Evolutionary conservation across 768 basidiomycete species (phyloP).

Genomic region (Lactarius pseudohatsudake): DNA sequence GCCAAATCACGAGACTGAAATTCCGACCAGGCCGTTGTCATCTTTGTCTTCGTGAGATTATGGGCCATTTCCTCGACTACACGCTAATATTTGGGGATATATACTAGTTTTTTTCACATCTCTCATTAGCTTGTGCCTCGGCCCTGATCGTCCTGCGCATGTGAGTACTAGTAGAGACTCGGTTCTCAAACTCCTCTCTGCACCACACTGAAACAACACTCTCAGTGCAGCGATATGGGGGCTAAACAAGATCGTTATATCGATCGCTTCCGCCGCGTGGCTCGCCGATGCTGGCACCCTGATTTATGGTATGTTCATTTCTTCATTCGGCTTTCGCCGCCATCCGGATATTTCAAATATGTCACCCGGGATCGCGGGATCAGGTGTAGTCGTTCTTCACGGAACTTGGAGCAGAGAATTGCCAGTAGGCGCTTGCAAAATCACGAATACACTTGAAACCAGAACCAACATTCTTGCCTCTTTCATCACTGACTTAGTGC

Average conservation of each 20-base stretch:
- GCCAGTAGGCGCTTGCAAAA: neutral
- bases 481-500: constrained; percentile 1
- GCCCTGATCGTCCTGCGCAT: constrained; percentile 21
- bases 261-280: neutral
- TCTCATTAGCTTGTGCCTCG: constrained; percentile 10
- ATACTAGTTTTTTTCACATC: constrained; percentile 3
- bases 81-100: neutral
- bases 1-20: neutral
- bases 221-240: constrained; percentile 16
- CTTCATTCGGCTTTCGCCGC: neutral
- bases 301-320: neutral
- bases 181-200: neutral
- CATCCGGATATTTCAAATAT: neutral
- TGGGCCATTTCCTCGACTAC: neutral
- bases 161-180: constrained; percentile 7
- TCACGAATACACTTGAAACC: neutral
- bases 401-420: neutral
- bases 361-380: neutral
- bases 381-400: neutral
- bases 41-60: neutral
- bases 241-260: constrained; percentile 5
- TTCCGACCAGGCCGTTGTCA: neutral
- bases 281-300: neutral
- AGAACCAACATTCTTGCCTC: neutral
- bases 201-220: neutral